phyloP scores from a whole-genome alignment of 179 eudicot species.

The Gypsophila paniculata region DNA sequence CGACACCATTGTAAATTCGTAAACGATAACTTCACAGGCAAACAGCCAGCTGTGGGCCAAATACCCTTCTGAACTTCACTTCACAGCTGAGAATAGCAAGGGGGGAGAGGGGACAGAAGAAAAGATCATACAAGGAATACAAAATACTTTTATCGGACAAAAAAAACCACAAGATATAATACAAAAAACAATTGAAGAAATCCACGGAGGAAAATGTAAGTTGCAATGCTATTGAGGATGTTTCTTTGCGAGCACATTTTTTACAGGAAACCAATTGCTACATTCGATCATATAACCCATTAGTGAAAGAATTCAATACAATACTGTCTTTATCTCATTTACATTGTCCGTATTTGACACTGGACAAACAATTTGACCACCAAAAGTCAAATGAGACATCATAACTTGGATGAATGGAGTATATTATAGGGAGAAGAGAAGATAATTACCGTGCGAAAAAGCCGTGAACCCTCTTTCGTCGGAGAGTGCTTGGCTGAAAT shows the following conservation, averaged over 20 bases:
- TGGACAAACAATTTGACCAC: too few relatives aligned
- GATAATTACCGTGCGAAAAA: slow-evolving; percentile 72
- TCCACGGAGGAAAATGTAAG: neutral
- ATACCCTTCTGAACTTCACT: neutral
- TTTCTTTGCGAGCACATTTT: neutral
- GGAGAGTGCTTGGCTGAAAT: slow-evolving; percentile 87
- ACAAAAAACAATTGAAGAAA: neutral
- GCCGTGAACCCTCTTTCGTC: slow-evolving; percentile 80
- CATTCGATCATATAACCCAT: too few relatives aligned
- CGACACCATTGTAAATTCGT: neutral
- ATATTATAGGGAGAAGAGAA: neutral
- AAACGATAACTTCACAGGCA: neutral
- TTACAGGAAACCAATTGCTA: neutral
- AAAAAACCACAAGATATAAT: neutral
- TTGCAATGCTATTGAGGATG: neutral
- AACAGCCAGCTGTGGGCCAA: neutral
- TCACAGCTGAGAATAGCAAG: slow-evolving; percentile 3
- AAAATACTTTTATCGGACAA: neutral
- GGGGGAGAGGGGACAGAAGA: neutral
- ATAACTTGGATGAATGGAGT: neutral
- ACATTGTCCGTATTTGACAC: too few relatives aligned
- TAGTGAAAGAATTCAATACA: neutral
- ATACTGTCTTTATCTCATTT: neutral
- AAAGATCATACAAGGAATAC: neutral
- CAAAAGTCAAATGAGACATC: too few relatives aligned